Evolutionary conservation across 352 stramenopile genomes (phyloP).

Genomic region (Globisporangium uncinulatum): DNA sequence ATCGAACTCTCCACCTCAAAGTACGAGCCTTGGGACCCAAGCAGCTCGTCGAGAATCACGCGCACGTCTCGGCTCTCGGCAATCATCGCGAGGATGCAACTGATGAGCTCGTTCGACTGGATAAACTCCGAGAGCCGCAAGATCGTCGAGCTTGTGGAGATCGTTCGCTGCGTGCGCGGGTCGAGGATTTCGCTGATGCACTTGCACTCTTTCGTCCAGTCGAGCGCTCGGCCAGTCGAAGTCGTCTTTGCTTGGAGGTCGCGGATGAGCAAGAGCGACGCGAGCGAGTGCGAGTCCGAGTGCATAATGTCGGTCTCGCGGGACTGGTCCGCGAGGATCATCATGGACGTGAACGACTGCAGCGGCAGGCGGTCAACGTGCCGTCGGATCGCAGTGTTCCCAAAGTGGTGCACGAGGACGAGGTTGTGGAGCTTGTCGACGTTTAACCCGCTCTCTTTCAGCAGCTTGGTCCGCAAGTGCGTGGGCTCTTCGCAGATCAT

Average conservation of each 20-base stretch:
- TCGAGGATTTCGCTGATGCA: slow-evolving; percentile 87
- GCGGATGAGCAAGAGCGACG: slow-evolving; percentile 79
- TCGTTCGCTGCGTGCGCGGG: slow-evolving; percentile 78
- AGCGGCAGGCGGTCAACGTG: slow-evolving; percentile 61
- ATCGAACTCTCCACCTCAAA: slow-evolving; percentile 68
- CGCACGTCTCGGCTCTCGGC: slow-evolving; percentile 82
- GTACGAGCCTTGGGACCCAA: slow-evolving; percentile 59
- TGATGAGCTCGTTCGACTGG: slow-evolving; percentile 87
- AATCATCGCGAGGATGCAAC: slow-evolving; percentile 83
- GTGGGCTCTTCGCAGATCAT: slow-evolving; percentile 76
- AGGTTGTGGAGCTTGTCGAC: slow-evolving; percentile 45
- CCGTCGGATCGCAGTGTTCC: slow-evolving; percentile 75
- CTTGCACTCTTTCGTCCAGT: slow-evolving; percentile 35
- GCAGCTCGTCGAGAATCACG: slow-evolving; percentile 68
- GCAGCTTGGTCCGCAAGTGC: slow-evolving; percentile 53
- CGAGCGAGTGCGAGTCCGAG: slow-evolving; percentile 84
- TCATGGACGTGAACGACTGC: slow-evolving; percentile 69
- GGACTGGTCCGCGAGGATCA: slow-evolving; percentile 76
- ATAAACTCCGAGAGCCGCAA: slow-evolving; percentile 82
- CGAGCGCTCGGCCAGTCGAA: slow-evolving; percentile 4
- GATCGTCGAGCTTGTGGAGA: slow-evolving; percentile 67
- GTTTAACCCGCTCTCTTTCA: slow-evolving; percentile 58
- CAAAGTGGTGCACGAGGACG: slow-evolving; percentile 56
- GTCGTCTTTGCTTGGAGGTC: slow-evolving; percentile 48
- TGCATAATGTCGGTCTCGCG: slow-evolving; percentile 77